A percentile compares a stretch with the other conserved stretches of the same genome.
Conservation (phyloP, 192 early-diverging fungal genomes). For the Glomus cerebriforme region DNA sequence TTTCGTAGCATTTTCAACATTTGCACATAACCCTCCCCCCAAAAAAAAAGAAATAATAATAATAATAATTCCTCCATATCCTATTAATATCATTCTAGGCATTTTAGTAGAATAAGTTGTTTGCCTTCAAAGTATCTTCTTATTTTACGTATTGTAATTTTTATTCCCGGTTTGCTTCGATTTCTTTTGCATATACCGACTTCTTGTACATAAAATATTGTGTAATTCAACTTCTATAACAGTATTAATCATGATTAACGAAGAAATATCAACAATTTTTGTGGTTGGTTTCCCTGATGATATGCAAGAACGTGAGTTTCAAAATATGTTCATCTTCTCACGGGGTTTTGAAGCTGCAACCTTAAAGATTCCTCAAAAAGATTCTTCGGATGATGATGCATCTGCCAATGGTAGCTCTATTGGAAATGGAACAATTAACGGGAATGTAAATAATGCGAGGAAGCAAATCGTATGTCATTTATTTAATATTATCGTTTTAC, state of each 20-base stretch:
- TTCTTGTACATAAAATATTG: background rate
- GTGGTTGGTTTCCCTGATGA: slow-evolving; percentile 99
- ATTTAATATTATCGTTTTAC: background rate
- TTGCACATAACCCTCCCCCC: background rate
- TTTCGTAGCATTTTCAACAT: background rate
- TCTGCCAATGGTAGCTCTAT: slow-evolving; percentile 18
- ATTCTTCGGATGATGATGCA: slow-evolving; percentile 56
- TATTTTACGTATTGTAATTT: background rate
- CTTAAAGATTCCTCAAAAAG: slow-evolving; percentile 82
- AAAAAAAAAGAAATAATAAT: too few relatives aligned
- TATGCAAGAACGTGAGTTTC: slow-evolving; percentile 98
- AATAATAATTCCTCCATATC: too few relatives aligned
- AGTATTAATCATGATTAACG: slow-evolving; percentile 43
- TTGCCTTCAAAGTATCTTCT: slow-evolving; percentile 18
- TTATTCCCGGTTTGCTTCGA: slow-evolving; percentile 2
- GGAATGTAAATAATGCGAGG: slow-evolving; percentile 57
- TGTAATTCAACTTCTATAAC: background rate
- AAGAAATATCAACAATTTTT: slow-evolving; percentile 99
- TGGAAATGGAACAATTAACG: slow-evolving; percentile 39
- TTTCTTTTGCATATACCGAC: background rate
- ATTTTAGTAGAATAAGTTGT: slow-evolving; percentile 20
- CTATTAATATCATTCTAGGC: slow-evolving; percentile 5
- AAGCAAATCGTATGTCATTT: slow-evolving; percentile 84
- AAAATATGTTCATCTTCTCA: slow-evolving; percentile 99
- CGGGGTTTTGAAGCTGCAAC: slow-evolving; percentile 97